Conservation (phyloP, 1,284 basidiomycete genomes). For the Phellopilus nigrolimitatus region DNA sequence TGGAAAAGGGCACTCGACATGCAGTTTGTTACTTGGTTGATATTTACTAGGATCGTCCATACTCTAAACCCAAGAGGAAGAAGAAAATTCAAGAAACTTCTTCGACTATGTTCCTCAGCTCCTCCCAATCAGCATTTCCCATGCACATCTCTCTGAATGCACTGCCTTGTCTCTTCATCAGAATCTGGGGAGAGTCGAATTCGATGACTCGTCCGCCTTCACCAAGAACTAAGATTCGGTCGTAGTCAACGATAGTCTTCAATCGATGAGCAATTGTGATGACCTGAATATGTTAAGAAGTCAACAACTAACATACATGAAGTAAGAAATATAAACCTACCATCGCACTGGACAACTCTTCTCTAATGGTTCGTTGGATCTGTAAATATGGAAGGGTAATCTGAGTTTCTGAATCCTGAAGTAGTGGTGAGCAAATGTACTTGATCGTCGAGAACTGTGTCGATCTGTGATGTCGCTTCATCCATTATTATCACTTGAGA, state of each 20-base stretch:
- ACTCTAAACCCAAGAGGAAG: neutral
- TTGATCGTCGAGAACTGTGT: constrained; percentile 66
- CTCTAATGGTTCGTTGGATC: constrained; percentile 78
- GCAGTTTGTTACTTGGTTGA: too few species aligned
- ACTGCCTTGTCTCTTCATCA: constrained; percentile 54
- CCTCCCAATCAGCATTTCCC: constrained; percentile 55
- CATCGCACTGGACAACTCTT: constrained; percentile 67
- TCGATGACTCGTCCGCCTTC: constrained; percentile 61
- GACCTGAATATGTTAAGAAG: constrained; percentile 30
- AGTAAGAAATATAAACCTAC: constrained; percentile 22
- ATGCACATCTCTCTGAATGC: constrained; percentile 69
- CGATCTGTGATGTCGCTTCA: constrained; percentile 77
- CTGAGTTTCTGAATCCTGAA: too few species aligned
- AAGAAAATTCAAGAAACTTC: constrained; percentile 4
- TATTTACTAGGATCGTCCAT: neutral
- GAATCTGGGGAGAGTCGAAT: constrained; percentile 64
- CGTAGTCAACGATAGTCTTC: constrained; percentile 75
- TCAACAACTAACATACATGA: neutral
- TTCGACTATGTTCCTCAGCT: constrained; percentile 20
- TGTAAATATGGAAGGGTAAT: constrained; percentile 31
- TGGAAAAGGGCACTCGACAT: neutral
- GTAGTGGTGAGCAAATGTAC: too few species aligned
- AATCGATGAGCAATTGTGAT: constrained; percentile 81
- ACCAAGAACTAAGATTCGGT: constrained; percentile 73
- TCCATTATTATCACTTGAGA: constrained; percentile 84